Conservation (phyloP, 1,284 basidiomycete genomes). For the Moesziomyces globuligerus region DNA sequence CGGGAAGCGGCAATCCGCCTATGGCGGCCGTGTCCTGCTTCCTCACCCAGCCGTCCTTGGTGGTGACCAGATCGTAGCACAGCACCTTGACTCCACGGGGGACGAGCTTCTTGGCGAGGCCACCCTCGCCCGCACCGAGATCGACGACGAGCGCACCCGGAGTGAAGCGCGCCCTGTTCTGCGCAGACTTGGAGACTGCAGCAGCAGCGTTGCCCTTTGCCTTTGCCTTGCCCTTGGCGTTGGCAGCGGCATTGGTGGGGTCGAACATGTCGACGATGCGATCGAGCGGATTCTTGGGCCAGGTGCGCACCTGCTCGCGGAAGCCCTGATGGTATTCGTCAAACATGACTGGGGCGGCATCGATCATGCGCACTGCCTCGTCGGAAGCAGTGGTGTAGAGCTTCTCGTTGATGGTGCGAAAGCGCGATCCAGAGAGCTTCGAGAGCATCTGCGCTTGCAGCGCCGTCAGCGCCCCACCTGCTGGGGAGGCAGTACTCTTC, state of each 20-base stretch:
- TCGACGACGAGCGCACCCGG: slow-evolving; percentile 82
- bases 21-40: slow-evolving; percentile 54
- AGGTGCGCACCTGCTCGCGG: slow-evolving; percentile 61
- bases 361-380: slow-evolving; percentile 57
- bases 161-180: slow-evolving; percentile 56
- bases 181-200: slow-evolving; percentile 1
- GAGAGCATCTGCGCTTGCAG: slow-evolving; percentile 57
- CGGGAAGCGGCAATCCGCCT: slow-evolving; percentile 48
- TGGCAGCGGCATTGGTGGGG: not conserved
- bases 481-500: not conserved
- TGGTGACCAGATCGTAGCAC: slow-evolving; percentile 82
- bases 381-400: slow-evolving; percentile 61
- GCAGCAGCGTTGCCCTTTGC: slow-evolving; percentile 1
- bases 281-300: slow-evolving; percentile 66
- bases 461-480: slow-evolving; percentile 34
- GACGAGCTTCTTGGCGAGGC: slow-evolving; percentile 74
- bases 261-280: slow-evolving; percentile 52
- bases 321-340: slow-evolving; percentile 66
- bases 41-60: slow-evolving; percentile 72
- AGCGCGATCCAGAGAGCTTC: slow-evolving; percentile 64
- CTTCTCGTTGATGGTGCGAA: slow-evolving; percentile 66
- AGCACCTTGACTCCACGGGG: slow-evolving; percentile 72
- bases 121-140: slow-evolving; percentile 93
- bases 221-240: slow-evolving; percentile 7
- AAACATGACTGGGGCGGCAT: slow-evolving; percentile 54